Conservation (phyloP, 2,329 filamentous ascomycete genomes). For the Didymella exigua region DNA sequence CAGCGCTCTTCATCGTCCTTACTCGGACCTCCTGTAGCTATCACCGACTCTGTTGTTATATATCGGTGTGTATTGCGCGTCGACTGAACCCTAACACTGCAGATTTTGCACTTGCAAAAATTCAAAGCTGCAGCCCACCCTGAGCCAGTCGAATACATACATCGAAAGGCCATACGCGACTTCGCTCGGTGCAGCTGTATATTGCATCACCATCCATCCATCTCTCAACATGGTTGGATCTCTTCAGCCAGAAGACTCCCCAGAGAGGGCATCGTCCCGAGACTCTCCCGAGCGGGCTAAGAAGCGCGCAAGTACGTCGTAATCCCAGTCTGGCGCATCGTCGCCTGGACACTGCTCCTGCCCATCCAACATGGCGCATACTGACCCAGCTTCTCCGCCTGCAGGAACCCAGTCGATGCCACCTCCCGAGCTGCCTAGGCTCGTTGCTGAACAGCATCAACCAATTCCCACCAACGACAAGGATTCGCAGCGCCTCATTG, state of each 20-base stretch:
- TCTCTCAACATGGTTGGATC: slow-evolving; percentile 26
- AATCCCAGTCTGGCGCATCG: slow-evolving; percentile 3
- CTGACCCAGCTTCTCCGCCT: slow-evolving; percentile 29
- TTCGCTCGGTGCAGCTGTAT: not conserved
- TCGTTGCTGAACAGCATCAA: slow-evolving; percentile 89
- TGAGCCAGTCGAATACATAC: not conserved
- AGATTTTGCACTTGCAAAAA: not conserved
- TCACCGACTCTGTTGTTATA: slow-evolving; percentile 2
- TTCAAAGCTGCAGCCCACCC: not conserved
- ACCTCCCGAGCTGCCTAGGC: slow-evolving; percentile 84
- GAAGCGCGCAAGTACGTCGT: slow-evolving; percentile 47
- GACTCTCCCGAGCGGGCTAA: slow-evolving; percentile 44
- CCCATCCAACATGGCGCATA: slow-evolving; percentile 22
- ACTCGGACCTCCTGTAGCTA: not conserved
- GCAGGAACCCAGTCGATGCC: slow-evolving; percentile 84
- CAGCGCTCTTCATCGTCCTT: not conserved
- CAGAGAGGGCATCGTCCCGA: slow-evolving; percentile 33
- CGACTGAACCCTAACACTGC: slow-evolving; percentile 11
- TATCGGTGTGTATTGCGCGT: slow-evolving; percentile 16
- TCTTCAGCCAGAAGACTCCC: slow-evolving; percentile 27
- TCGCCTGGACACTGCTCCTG: slow-evolving; percentile 11
- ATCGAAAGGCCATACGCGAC: not conserved
- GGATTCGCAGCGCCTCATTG: slow-evolving; percentile 87
- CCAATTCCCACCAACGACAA: slow-evolving; percentile 87
- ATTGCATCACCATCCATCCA: not conserved